phyloP scores from a whole-genome alignment of 1,284 basidiomycete species.

The Cryptococcus amylolentus region DNA sequence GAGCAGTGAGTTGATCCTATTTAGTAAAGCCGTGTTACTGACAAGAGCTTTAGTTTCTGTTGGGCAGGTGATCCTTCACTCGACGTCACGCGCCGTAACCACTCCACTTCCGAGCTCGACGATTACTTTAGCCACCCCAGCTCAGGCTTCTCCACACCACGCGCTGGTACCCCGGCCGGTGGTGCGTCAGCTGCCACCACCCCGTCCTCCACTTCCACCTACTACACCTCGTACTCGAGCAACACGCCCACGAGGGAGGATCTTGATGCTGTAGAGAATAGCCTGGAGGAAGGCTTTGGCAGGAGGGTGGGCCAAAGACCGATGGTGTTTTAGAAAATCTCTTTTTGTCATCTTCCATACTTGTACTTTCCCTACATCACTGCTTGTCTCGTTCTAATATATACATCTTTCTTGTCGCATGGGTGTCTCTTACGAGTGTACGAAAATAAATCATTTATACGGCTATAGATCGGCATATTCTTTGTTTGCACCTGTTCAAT shows the following conservation, averaged over 20 bases:
- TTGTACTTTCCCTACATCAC: background rate
- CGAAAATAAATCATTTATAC: too few species aligned
- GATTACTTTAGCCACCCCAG: conserved; percentile 30
- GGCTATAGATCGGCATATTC: too few species aligned
- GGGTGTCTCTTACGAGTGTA: too few species aligned
- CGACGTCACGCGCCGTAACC: conserved; percentile 14
- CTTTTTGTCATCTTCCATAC: background rate
- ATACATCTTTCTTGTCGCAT: too few species aligned
- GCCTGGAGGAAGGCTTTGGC: background rate
- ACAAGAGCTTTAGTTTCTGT: conserved; percentile 31
- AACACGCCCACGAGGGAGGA: conserved; percentile 17
- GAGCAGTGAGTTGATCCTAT: conserved; percentile 42
- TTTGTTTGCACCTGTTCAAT: too few species aligned
- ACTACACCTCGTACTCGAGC: conserved; percentile 12
- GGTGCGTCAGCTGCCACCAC: background rate
- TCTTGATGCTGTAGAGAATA: conserved; percentile 11
- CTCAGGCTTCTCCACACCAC: conserved; percentile 5
- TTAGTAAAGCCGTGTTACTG: background rate
- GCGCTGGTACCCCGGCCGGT: background rate
- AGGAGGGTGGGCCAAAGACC: background rate
- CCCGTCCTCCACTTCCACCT: conserved; percentile 17
- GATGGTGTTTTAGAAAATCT: background rate
- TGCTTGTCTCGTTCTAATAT: background rate
- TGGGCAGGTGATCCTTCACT: conserved; percentile 35
- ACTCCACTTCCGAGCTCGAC: conserved; percentile 43